Percentiles rank a stretch among this genome's conserved stretches.
Conservation (phyloP, 345 rosid genomes). For the Limnanthes douglasii region DNA sequence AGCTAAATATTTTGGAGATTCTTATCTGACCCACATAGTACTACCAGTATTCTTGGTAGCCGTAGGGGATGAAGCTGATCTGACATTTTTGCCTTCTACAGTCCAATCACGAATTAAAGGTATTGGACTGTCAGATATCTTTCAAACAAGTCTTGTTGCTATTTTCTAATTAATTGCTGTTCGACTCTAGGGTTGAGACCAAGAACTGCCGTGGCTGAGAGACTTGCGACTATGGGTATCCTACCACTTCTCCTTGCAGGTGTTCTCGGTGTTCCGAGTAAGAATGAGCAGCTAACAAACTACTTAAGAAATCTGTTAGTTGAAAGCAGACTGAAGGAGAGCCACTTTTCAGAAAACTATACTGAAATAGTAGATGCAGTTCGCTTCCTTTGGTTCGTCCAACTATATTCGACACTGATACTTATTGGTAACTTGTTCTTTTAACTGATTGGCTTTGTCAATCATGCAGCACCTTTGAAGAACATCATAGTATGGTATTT, state of each 20-base stretch:
- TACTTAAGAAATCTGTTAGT: slow-evolving; percentile 72
- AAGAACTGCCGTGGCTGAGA: slow-evolving; percentile 58
- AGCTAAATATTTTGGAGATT: slow-evolving; percentile 52
- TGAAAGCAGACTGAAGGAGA: slow-evolving; percentile 37
- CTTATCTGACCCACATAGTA: slow-evolving; percentile 67
- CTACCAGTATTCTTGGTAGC: slow-evolving; percentile 83
- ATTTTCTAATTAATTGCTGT: slow-evolving; percentile 10
- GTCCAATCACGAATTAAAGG: slow-evolving; percentile 61
- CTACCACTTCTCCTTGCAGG: slow-evolving; percentile 90
- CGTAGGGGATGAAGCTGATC: slow-evolving; percentile 68
- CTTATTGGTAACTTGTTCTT: slow-evolving; percentile 5
- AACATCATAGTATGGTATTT: slow-evolving; percentile 72
- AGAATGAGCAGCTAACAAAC: slow-evolving; percentile 44
- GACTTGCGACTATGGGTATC: slow-evolving; percentile 60
- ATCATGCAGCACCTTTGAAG: slow-evolving; percentile 60
- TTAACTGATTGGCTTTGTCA: slow-evolving; percentile 11
- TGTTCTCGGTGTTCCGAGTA: slow-evolving; percentile 79
- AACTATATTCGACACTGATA: slow-evolving; percentile 1
- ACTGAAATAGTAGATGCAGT: slow-evolving; percentile 61
- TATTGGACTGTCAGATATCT: slow-evolving; percentile 6
- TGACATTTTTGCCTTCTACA: slow-evolving; percentile 44
- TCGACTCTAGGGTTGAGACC: slow-evolving; percentile 67
- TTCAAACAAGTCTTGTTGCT: slow-evolving; percentile 3
- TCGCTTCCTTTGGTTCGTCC: slow-evolving; percentile 82
- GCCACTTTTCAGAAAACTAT: slow-evolving; percentile 27